Evolutionary conservation across 2,329 filamentous ascomycete genomes (phyloP).

Genomic region (Metarhizium guizhouense): DNA sequence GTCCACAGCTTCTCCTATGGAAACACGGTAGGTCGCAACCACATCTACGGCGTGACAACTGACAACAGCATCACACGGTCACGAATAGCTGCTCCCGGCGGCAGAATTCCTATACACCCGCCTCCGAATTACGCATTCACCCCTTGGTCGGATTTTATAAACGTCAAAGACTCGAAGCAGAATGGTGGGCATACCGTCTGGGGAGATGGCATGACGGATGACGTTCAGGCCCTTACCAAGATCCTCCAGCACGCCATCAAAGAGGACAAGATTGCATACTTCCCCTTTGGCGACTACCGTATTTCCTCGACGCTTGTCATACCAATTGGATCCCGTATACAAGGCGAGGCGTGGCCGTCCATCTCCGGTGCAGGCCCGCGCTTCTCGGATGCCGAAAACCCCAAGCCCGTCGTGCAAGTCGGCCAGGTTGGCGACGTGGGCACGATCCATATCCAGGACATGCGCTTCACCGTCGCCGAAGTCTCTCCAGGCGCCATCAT

Average conservation of each 20-base stretch:
- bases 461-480: conserved; percentile 41
- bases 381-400: neutral
- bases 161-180: no score
- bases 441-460: conserved; percentile 40
- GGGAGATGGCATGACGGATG: neutral
- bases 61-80: no score
- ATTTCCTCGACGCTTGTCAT: neutral
- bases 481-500: conserved; percentile 30
- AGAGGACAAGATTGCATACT: neutral
- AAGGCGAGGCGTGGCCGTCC: neutral
- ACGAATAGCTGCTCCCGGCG: no score
- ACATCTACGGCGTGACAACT: no score
- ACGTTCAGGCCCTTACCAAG: neutral
- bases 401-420: conserved; percentile 16
- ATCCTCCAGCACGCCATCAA: neutral
- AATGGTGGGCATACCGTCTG: no score
- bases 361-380: neutral
- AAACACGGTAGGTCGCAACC: no score
- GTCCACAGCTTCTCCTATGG: no score
- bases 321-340: neutral
- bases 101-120: no score
- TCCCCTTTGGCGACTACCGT: neutral
- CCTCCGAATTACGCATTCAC: no score
- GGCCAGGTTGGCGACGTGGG: conserved; percentile 41
- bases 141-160: no score